Evolutionary conservation across 805 yeast genomes (phyloP), one percentile per base, ranked within the genome.

Genomic region (Phaffomyces thermotolerans): DNA sequence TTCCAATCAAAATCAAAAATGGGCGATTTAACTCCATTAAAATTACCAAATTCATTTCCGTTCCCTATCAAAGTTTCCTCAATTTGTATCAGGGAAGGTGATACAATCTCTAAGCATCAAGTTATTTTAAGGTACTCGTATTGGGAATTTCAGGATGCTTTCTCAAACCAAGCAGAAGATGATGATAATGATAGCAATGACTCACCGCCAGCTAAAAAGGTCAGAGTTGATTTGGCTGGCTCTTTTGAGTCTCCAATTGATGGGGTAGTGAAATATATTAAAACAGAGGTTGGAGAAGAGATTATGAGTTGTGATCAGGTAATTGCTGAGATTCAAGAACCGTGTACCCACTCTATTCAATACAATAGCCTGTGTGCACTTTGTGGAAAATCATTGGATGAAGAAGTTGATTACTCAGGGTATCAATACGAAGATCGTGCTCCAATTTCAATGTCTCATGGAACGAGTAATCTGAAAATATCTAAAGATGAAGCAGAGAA

Each of bases 341-440:
- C 95, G 0, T 93, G 99, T 57, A 73, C 87, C 12, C 99, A 93
- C 63, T 78, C 91, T 2, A 89, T 93, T 24, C 97, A 93, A 53
- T 93, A 83, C 52, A 12, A 41, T 30, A n/a, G 49, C 24, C 18
- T 48, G 36, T 18, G 35, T 39, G 12, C 51, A 24, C 20, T 49
- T 45, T 18, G 49, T 45, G 29, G 52, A 29, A 8, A 51, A 45
- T 76, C 85, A 8, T 74, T 93, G 9, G 83, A 75, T 41, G 74
- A 68, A 23, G 84, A 77, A 45, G 82, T 78, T 40, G 97, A 90
- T 59, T 88, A 87, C 57, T 66, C 81, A 3, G 89, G 90, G 6
- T 61, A 53, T 31, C 54, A 58, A 30, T 48, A 52, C 37, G 76
- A 76, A 47, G 86, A 81, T 47, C 64, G 95, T 25, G 95, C 95